A percentile compares a stretch with the other conserved stretches of the same genome.
Evolutionary conservation across 495 filamentous ascomycete genomes (phyloP).

Genomic region (Aspergillus ostianus): DNA sequence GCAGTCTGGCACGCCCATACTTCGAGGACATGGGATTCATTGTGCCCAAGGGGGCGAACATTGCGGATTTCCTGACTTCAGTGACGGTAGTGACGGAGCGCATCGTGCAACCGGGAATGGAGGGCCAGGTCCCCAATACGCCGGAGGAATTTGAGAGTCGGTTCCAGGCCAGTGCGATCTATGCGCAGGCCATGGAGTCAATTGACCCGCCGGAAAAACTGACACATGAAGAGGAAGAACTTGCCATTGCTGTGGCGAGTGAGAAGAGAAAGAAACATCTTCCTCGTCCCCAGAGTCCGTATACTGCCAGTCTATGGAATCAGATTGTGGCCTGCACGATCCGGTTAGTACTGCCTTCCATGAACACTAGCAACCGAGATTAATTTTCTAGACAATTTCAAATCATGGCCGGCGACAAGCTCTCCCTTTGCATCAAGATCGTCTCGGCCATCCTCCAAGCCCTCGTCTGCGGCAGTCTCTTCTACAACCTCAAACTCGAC

Average conservation of each 20-base stretch:
- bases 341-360: conserved; percentile 14
- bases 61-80: conserved; percentile 77
- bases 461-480: conserved; percentile 41
- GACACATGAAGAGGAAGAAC: conserved; percentile 40
- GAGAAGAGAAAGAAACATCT: conserved; percentile 54
- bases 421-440: conserved; percentile 34
- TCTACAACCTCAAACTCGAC: conserved; percentile 39
- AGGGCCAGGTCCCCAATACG: conserved; percentile 64
- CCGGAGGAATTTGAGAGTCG: conserved; percentile 70
- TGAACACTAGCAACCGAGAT: not conserved
- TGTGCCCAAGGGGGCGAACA: conserved; percentile 66
- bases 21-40: conserved; percentile 72
- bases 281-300: conserved; percentile 40
- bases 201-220: conserved; percentile 55
- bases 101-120: conserved; percentile 60
- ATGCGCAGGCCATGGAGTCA: conserved; percentile 57
- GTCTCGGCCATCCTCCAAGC: conserved; percentile 36
- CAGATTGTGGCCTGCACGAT: conserved; percentile 58
- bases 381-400: conserved; percentile 31
- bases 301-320: conserved; percentile 54
- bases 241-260: conserved; percentile 41
- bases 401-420: conserved; percentile 39
- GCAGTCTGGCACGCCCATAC: conserved; percentile 59
- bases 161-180: conserved; percentile 70
- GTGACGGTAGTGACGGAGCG: conserved; percentile 71